phyloP scores from a whole-genome alignment of 306 rosid genomes.

The Clitoria ternatea region DNA sequence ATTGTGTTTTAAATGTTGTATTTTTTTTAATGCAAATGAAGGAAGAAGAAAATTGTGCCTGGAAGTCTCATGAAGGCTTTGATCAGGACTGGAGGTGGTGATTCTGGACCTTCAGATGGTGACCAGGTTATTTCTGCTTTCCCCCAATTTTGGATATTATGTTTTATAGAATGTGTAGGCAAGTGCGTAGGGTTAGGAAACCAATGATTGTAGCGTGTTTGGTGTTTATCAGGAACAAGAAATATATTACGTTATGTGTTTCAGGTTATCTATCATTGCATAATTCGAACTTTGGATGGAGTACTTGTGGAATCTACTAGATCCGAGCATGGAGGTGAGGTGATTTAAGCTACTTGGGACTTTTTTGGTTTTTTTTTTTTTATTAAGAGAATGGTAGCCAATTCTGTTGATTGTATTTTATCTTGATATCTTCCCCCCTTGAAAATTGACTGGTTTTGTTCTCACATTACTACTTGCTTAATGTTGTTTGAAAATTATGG shows the following conservation, averaged over 20 bases:
- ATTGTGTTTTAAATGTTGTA: slow-evolving; percentile 2
- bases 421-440: too few species aligned
- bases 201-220: not conserved
- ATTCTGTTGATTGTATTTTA: slow-evolving; percentile 5
- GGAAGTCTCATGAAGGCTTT: slow-evolving; percentile 94
- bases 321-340: slow-evolving; percentile 72
- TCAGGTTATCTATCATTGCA: slow-evolving; percentile 80
- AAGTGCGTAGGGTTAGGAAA: not conserved
- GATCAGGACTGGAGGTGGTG: slow-evolving; percentile 88
- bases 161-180: not conserved
- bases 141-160: not conserved
- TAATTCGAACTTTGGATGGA: slow-evolving; percentile 84
- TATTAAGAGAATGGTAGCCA: not conserved
- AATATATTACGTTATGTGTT: not conserved
- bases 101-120: slow-evolving; percentile 69
- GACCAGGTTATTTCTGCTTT: slow-evolving; percentile 64
- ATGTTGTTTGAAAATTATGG: slow-evolving; percentile 13
- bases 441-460: not conserved
- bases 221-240: slow-evolving; percentile 11
- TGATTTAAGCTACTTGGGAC: slow-evolving; percentile 3
- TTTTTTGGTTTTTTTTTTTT: not conserved
- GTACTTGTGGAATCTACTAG: slow-evolving; percentile 79
- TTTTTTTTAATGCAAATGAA: slow-evolving; percentile 29
- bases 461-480: not conserved
- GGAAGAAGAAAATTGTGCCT: slow-evolving; percentile 77